phyloP scores from a whole-genome alignment of 371 early-diverging fungal genomes.

The Lichtheimia corymbifera region DNA sequence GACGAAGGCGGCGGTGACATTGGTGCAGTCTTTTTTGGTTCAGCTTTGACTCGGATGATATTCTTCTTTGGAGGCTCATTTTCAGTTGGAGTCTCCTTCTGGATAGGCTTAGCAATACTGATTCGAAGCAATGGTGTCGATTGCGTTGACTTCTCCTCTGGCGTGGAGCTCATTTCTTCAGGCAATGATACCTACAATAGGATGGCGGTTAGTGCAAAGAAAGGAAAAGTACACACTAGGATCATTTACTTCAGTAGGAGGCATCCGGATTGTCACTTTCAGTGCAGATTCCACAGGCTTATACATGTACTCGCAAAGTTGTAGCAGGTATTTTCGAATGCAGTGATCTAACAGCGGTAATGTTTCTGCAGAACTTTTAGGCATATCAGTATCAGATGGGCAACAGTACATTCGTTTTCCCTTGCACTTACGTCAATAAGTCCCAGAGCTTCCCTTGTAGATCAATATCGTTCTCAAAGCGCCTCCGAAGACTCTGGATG shows the following conservation, averaged over 20 bases:
- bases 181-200: no score
- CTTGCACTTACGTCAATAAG: conserved; percentile 32
- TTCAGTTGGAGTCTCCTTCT: conserved; percentile 9
- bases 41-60: conserved; percentile 7
- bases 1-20: conserved; percentile 14
- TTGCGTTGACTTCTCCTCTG: not conserved
- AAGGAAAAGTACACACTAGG: no score
- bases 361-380: conserved; percentile 29
- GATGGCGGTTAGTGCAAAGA: no score
- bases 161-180: not conserved
- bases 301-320: conserved; percentile 61
- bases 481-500: conserved; percentile 35
- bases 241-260: conserved; percentile 23
- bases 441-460: conserved; percentile 46
- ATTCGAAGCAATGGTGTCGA: conserved; percentile 26
- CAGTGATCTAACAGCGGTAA: conserved; percentile 49
- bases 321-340: conserved; percentile 55
- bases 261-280: conserved; percentile 54
- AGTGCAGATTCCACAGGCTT: conserved; percentile 59
- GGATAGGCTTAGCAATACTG: conserved; percentile 28
- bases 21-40: conserved; percentile 8
- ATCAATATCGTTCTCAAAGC: conserved; percentile 35
- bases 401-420: not conserved
- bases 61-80: conserved; percentile 3
- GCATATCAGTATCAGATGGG: not conserved